These are phyloP conservation scores for Rosa rugosa DNA, from an alignment of 306 rosid species.

Conservation along the genomic window DNA sequence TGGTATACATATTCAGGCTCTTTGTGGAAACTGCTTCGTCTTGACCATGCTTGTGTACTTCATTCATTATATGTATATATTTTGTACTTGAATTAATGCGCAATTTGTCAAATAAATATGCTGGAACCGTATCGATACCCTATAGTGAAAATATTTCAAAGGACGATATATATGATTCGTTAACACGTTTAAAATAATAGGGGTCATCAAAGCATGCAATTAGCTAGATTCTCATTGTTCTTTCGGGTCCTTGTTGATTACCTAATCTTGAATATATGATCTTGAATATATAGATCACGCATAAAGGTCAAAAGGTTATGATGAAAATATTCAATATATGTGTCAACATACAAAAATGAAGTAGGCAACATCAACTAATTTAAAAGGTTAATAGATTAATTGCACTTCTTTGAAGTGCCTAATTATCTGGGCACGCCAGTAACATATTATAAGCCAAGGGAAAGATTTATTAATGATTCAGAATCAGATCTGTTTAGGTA, in stretches of 20 bases:
- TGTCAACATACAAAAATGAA: neutral
- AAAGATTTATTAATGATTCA: neutral
- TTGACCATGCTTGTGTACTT: neutral
- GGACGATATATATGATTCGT: conserved; percentile 2
- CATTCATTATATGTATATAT: neutral
- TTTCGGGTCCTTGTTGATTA: conserved; percentile 14
- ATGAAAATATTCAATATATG: conserved; percentile 1
- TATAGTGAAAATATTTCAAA: neutral
- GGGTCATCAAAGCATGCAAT: neutral
- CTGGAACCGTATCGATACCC: neutral
- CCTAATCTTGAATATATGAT: conserved; percentile 10
- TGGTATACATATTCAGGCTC: neutral
- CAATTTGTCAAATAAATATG: neutral
- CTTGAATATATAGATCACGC: neutral
- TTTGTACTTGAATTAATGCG: neutral
- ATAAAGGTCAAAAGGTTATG: conserved; percentile 6
- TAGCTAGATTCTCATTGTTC: neutral
- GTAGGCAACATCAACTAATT: neutral
- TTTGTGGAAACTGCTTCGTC: neutral
- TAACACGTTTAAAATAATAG: neutral
- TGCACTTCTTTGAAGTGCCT: conserved; percentile 18
- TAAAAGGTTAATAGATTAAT: neutral
- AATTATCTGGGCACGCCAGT: conserved; percentile 22
- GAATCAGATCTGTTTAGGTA: conserved; percentile 28
- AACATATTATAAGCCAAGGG: conserved; percentile 5